Percentiles rank a stretch among this genome's conserved stretches.
These are phyloP conservation scores for Dissophora globulifera DNA, from an alignment of 192 early-diverging fungal species.

Conservation along the genomic window DNA sequence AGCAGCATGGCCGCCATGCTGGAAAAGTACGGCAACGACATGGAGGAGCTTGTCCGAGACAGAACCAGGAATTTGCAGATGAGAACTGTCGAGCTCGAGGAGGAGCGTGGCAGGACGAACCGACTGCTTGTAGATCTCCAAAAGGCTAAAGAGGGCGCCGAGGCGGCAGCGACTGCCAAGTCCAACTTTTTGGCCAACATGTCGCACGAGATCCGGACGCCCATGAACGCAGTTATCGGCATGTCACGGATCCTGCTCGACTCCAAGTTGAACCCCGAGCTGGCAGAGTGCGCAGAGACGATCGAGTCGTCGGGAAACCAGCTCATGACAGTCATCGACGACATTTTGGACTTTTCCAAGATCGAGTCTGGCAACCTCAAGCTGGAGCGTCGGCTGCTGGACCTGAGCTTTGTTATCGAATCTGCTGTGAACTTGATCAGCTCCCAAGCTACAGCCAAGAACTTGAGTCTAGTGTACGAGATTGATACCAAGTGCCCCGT, in stretches of 20 bases:
- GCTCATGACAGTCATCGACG: constrained; percentile 59
- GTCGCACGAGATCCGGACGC: constrained; percentile 76
- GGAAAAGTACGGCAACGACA: constrained; percentile 60
- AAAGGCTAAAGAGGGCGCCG: constrained; percentile 61
- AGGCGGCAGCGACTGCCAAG: constrained; percentile 59
- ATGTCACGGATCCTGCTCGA: constrained; percentile 76
- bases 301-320: constrained; percentile 57
- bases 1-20: constrained; percentile 58
- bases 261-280: constrained; percentile 73
- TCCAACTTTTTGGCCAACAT: constrained; percentile 80
- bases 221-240: constrained; percentile 81
- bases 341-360: constrained; percentile 77
- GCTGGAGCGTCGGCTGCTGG: constrained; percentile 71
- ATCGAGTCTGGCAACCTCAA: constrained; percentile 82
- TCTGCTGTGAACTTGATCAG: constrained; percentile 72
- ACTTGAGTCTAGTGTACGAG: constrained; percentile 62
- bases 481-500: constrained; percentile 60
- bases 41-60: constrained; percentile 56
- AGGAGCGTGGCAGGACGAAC: constrained; percentile 53
- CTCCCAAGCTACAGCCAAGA: constrained; percentile 70
- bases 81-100: constrained; percentile 56
- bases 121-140: constrained; percentile 53
- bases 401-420: constrained; percentile 67
- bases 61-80: constrained; percentile 54
- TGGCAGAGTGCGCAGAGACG: constrained; percentile 69